These are phyloP conservation scores for Rhizopogon roseolus DNA, from an alignment of 768 basidiomycete genomes.

Conservation along the genomic window DNA sequence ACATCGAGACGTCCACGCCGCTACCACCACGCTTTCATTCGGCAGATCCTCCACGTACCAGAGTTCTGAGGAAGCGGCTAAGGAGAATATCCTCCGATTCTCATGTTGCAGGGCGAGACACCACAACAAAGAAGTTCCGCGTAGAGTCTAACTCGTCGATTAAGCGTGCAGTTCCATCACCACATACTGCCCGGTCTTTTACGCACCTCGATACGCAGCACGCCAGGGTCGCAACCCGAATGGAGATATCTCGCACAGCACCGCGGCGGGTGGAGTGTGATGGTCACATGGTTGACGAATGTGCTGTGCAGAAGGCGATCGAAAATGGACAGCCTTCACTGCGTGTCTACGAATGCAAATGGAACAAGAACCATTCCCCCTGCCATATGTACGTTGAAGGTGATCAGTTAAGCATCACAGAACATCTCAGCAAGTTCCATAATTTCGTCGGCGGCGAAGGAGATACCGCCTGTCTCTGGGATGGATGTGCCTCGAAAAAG, in stretches of 20 bases:
- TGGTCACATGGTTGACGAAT: constrained; percentile 22
- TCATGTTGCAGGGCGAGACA: not conserved
- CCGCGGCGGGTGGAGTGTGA: constrained; percentile 22
- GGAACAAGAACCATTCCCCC: constrained; percentile 18
- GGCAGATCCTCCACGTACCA: not conserved
- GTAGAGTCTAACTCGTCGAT: no score
- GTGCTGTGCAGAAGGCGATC: constrained; percentile 19
- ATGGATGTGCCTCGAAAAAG: constrained; percentile 15
- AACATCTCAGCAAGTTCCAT: constrained; percentile 27
- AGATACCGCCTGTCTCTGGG: constrained; percentile 26
- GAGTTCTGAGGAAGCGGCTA: not conserved
- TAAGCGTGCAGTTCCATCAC: not conserved
- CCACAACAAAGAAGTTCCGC: no score
- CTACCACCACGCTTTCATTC: not conserved
- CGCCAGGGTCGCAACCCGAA: not conserved
- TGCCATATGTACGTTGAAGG: constrained; percentile 31
- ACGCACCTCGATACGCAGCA: not conserved
- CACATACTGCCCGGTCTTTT: not conserved
- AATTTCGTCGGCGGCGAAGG: constrained; percentile 26
- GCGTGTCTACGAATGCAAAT: constrained; percentile 27
- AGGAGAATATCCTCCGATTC: not conserved
- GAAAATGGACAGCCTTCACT: constrained; percentile 16
- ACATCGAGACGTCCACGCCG: not conserved
- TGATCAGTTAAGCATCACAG: constrained; percentile 27
- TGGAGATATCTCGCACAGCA: not conserved